phyloP scores from a whole-genome alignment of 2,329 filamentous ascomycete species.

The Dactylellina leptospora region DNA sequence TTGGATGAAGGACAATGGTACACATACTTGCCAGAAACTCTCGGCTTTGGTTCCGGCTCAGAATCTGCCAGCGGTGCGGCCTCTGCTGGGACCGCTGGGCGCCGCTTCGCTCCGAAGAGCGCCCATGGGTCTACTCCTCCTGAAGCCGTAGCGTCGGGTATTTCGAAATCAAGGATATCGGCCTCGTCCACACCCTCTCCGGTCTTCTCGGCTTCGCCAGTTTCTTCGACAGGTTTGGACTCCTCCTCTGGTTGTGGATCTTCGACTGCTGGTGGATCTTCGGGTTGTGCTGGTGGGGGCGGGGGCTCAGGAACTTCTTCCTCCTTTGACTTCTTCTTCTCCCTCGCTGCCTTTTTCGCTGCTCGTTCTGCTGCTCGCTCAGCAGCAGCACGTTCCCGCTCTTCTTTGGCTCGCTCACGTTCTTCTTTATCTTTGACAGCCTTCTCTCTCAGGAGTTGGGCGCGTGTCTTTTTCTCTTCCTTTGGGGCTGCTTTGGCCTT shows the following conservation, averaged over 20 bases:
- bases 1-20: not conserved
- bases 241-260: constrained; percentile 11
- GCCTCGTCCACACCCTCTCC: constrained; percentile 23
- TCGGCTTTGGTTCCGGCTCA: constrained; percentile 24
- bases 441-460: constrained; percentile 36
- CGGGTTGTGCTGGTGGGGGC: constrained; percentile 16
- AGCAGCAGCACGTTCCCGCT: constrained; percentile 35
- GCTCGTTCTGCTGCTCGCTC: constrained; percentile 23
- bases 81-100: constrained; percentile 29
- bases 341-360: constrained; percentile 18
- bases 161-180: constrained; percentile 44
- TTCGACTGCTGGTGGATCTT: constrained; percentile 14
- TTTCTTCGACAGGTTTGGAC: constrained; percentile 2
- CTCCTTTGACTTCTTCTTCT: constrained; percentile 22
- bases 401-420: constrained; percentile 45
- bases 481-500: constrained; percentile 26
- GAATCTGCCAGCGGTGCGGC: constrained; percentile 13
- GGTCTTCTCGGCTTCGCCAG: constrained; percentile 2
- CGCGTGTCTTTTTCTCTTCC: constrained; percentile 41
- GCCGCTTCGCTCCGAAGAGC: constrained; percentile 53
- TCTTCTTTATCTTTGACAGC: constrained; percentile 45
- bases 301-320: constrained; percentile 5
- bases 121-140: constrained; percentile 47
- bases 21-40: constrained; percentile 42
- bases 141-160: constrained; percentile 53